Evolutionary conservation across 805 yeast species (phyloP).

Genomic region (Nakazawaea wickerhamii): DNA sequence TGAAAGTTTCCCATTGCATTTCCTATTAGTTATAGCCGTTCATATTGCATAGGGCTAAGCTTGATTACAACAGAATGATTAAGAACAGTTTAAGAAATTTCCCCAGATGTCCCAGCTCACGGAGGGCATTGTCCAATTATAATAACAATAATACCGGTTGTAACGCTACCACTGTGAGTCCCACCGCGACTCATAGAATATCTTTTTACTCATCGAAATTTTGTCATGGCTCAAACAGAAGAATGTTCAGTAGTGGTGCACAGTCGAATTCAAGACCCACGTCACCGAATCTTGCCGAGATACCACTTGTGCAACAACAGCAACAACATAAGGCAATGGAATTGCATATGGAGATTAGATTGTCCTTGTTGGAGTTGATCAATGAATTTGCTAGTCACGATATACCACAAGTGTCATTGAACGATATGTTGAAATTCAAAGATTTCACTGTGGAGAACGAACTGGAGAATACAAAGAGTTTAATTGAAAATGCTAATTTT

Average conservation of each 20-base stretch:
- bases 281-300: not conserved
- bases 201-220: not conserved
- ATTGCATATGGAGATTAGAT: conserved; percentile 44
- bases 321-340: conserved; percentile 5
- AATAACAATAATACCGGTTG: conserved; percentile 1
- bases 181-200: not conserved
- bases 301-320: not conserved
- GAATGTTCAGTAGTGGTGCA: too few species aligned
- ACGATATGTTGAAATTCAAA: conserved; percentile 42
- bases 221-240: too few species aligned
- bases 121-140: conserved; percentile 3
- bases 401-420: conserved; percentile 48
- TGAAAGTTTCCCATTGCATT: too few species aligned
- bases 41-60: too few species aligned
- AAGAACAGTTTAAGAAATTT: conserved; percentile 1
- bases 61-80: too few species aligned
- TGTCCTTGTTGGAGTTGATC: conserved; percentile 54
- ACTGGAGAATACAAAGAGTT: conserved; percentile 25
- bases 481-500: conserved; percentile 43
- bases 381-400: conserved; percentile 48
- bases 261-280: not conserved
- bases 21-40: too few species aligned
- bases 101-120: conserved; percentile 3
- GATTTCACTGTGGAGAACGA: conserved; percentile 25
- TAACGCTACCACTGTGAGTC: not conserved